These are phyloP conservation scores for Trichoderma sp. DNA, from an alignment of 2,329 filamentous ascomycete genomes.

Conservation along the genomic window DNA sequence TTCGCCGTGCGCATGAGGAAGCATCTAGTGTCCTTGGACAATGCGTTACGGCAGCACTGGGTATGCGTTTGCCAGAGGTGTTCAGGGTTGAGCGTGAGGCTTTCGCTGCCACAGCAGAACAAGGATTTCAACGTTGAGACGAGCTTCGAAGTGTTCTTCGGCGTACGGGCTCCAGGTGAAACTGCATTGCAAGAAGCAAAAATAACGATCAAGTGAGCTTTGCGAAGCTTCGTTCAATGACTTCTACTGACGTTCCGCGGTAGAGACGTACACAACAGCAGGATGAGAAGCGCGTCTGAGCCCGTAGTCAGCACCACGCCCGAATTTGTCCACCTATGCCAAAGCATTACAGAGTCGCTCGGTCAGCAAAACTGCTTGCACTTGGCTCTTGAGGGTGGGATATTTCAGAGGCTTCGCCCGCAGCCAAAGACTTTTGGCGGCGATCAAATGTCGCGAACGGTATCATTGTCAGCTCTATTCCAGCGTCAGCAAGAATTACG, in stretches of 20 bases:
- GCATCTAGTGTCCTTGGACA: neutral
- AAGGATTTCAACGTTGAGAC: constrained; percentile 4
- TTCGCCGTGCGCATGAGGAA: constrained; percentile 9
- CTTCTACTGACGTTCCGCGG: neutral
- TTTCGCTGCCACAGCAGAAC: neutral
- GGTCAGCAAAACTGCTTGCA: constrained; percentile 11
- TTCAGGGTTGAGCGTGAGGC: constrained; percentile 1
- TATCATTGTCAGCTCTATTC: constrained; percentile 3
- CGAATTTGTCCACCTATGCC: constrained; percentile 5
- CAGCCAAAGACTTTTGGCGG: constrained; percentile 8
- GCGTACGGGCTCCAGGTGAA: neutral
- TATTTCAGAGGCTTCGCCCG: constrained; percentile 1
- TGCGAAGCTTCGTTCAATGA: neutral
- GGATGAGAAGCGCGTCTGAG: constrained; percentile 8
- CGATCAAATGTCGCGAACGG: neutral
- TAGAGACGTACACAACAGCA: constrained; percentile 1
- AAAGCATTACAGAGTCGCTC: constrained; percentile 11
- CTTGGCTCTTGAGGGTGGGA: constrained; percentile 3
- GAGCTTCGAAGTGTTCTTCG: constrained; percentile 7
- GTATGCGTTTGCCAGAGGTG: constrained; percentile 10
- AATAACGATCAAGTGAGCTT: constrained; percentile 7
- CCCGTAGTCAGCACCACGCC: neutral
- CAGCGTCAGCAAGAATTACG: neutral
- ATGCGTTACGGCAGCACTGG: constrained; percentile 5
- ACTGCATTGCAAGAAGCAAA: constrained; percentile 11